phyloP scores from a whole-genome alignment of 768 basidiomycete genomes.

The Coprinopsis marcescibilis region DNA sequence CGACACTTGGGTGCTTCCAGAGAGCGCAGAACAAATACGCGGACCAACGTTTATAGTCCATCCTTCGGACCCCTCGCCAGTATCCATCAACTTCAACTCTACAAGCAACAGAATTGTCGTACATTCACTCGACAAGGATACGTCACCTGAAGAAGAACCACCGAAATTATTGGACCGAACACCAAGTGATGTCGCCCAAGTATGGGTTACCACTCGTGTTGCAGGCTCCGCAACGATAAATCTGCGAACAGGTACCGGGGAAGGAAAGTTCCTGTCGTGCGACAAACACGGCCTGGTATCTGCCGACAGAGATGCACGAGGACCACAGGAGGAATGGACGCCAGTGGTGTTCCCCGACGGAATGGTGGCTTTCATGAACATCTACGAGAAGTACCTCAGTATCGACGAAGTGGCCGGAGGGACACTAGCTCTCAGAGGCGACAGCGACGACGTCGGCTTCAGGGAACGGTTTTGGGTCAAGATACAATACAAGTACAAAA shows the following conservation, averaged over 20 bases:
- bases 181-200: slow-evolving; percentile 80
- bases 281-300: slow-evolving; percentile 82
- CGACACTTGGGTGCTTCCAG: slow-evolving; percentile 78
- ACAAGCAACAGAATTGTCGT: slow-evolving; percentile 71
- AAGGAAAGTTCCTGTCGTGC: slow-evolving; percentile 87
- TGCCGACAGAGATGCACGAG: slow-evolving; percentile 82
- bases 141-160: slow-evolving; percentile 40
- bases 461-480: slow-evolving; percentile 84
- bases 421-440: slow-evolving; percentile 68
- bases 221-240: slow-evolving; percentile 83
- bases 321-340: slow-evolving; percentile 93
- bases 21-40: slow-evolving; percentile 65
- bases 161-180: slow-evolving; percentile 53
- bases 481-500: slow-evolving; percentile 85
- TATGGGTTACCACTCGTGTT: slow-evolving; percentile 87
- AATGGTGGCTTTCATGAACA: slow-evolving; percentile 83
- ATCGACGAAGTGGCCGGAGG: slow-evolving; percentile 88
- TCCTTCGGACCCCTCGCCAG: slow-evolving; percentile 73
- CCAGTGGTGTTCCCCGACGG: slow-evolving; percentile 77
- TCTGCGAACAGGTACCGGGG: slow-evolving; percentile 79
- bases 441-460: slow-evolving; percentile 83
- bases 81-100: slow-evolving; percentile 73
- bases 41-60: slow-evolving; percentile 86
- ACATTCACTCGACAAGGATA: slow-evolving; percentile 56
- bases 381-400: slow-evolving; percentile 83